Base-by-base conservation (phyloP, 768 basidiomycete genomes). In the Boletus rubropictus region DNA sequence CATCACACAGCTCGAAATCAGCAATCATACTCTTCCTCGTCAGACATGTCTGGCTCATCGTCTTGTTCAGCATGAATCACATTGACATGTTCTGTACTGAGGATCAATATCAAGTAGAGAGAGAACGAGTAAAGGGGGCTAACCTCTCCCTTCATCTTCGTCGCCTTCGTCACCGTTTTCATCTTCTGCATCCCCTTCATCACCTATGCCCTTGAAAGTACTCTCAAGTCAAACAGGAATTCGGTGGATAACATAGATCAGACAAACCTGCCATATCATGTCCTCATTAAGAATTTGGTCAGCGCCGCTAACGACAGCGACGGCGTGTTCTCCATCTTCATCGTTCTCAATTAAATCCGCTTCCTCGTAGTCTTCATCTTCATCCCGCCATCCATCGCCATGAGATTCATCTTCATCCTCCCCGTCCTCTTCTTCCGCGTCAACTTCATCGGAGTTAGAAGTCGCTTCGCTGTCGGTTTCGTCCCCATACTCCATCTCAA, bases 401-500 rank as follows among this genome's bases (percentile, higher is more conserved):
- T 62, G 64, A 22, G 63, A 63, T 17, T 76, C 77, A 33, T 76
- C 79, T 28, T 72, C 79, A 25, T 73, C 76, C n/a, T 80, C 73
- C 35, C 79, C 81, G 1, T 81, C 65, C 17, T 79, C 85, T 36
- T 79, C 84, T 27, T 78, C 82, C 3, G 78, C 84, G 7, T 70
- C 80, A 24, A 80, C 82, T 24, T 86, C 86, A 18, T 82, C 87
- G 0, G 82, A 83, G 39, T 80, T 78, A 0, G 86, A 89, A 2
- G 87, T 89, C 42, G 84, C 86, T 50, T 87, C 88, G 51, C 86
- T 89, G 21, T 84, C 86, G 0, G 84, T 84, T 48, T 84, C 87
- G 17, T 89, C 90, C 5, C 79, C 89, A 52, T 84, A 88, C 39
- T 92, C 91, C 81, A 88, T 88, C 36, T 89, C 89, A 33, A 87